Conservation (phyloP, 2,329 filamentous ascomycete genomes). For the Magnaporthiopsis rhizophila region DNA sequence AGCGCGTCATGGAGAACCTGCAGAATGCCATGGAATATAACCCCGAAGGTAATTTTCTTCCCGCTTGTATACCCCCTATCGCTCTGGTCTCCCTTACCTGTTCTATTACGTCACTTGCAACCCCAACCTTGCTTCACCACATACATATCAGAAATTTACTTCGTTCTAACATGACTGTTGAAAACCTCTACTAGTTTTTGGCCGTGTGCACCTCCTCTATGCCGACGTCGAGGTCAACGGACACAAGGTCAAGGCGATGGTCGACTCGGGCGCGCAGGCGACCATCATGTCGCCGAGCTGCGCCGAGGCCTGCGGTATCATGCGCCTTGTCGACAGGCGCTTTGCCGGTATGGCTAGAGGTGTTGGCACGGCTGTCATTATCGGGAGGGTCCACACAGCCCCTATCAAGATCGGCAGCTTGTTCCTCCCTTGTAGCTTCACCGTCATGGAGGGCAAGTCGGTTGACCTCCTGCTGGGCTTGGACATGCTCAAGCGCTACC, state of each 20-base stretch:
- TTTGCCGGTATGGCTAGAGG: conserved; percentile 89
- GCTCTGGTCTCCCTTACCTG: neutral
- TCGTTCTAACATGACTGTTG: conserved; percentile 8
- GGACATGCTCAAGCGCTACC: conserved; percentile 95
- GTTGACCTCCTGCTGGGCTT: conserved; percentile 89
- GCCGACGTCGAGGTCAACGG: conserved; percentile 93
- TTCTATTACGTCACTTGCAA: neutral
- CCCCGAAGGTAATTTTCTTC: conserved; percentile 66
- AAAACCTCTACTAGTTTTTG: conserved; percentile 59
- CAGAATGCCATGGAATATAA: conserved; percentile 97
- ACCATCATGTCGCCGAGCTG: conserved; percentile 98
- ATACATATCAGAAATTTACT: neutral
- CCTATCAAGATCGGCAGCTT: conserved; percentile 88
- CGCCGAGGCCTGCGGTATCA: conserved; percentile 87
- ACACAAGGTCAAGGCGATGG: conserved; percentile 85
- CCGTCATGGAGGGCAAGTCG: conserved; percentile 97
- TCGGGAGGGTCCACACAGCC: conserved; percentile 90
- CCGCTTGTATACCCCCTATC: neutral
- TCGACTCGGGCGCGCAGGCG: conserved; percentile 94
- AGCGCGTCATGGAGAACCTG: conserved; percentile 88
- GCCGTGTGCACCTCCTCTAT: conserved; percentile 91
- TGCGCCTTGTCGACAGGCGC: conserved; percentile 86
- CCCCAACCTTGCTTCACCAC: neutral
- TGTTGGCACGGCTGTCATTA: conserved; percentile 88
- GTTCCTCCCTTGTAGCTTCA: conserved; percentile 90